Evolutionary conservation across 2,329 filamentous ascomycete genomes (phyloP).

Genomic region (Aspergillus awamori): DNA sequence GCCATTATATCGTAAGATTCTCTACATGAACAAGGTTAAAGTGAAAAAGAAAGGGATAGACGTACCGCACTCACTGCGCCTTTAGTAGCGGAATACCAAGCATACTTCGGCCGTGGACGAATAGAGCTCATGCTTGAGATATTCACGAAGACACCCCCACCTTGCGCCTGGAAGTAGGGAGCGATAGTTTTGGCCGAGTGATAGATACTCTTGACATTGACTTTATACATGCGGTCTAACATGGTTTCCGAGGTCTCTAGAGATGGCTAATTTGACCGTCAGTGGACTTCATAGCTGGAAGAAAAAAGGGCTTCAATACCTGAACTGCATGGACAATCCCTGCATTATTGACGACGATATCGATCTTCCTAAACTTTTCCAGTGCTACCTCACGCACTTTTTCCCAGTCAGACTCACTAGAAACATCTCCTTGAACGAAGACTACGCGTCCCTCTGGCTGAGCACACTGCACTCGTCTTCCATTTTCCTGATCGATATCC

Average conservation of each 20-base stretch:
- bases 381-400: not conserved
- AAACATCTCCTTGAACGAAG: not conserved
- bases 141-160: not conserved
- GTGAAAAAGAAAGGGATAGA: not conserved
- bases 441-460: not conserved
- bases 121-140: not conserved
- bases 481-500: not conserved
- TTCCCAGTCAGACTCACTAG: not conserved
- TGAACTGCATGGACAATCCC: not conserved
- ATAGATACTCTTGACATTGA: not conserved
- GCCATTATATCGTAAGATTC: not conserved
- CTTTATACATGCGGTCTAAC: not conserved
- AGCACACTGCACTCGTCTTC: not conserved
- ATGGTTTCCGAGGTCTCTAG: not conserved
- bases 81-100: not conserved
- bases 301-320: not conserved
- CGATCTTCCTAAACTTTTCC: not conserved
- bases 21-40: no score
- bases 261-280: not conserved
- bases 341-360: conserved; percentile 1
- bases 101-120: not conserved
- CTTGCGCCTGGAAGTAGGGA: not conserved
- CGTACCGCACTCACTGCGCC: not conserved
- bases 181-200: not conserved
- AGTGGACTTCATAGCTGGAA: no score